Evolutionary conservation across 73 alveolate genomes (phyloP).

Genomic region (Tetrahymena malaccensis): DNA sequence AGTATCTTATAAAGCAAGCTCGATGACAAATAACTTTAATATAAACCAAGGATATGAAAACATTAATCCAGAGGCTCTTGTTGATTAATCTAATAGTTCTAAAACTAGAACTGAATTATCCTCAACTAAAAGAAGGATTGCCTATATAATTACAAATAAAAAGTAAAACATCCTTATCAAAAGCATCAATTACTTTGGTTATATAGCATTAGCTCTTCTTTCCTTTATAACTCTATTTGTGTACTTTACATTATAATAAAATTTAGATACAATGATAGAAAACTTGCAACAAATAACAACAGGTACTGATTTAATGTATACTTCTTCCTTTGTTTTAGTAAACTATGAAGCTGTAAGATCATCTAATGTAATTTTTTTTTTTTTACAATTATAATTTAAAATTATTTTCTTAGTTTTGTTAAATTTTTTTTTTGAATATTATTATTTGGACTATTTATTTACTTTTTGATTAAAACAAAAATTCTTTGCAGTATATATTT

Average conservation of each 20-base stretch:
- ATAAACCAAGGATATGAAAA: neutral
- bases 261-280: neutral
- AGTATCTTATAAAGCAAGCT: neutral
- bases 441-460: no score
- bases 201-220: neutral
- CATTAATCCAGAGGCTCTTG: neutral
- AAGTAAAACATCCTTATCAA: neutral
- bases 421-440: no score
- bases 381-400: neutral
- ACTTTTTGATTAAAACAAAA: no score
- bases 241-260: neutral
- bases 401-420: no score
- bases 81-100: neutral
- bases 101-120: neutral
- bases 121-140: neutral
- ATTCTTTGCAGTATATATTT: no score
- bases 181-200: neutral
- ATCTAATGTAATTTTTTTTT: neutral
- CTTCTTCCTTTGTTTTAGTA: neutral
- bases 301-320: neutral
- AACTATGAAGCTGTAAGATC: neutral
- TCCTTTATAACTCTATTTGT: neutral
- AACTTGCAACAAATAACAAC: neutral
- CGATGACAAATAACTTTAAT: neutral
- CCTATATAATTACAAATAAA: neutral